These are phyloP conservation scores for Schoenoplectus tabernaemontani DNA, from an alignment of 202 grass and related monocot genomes.

Conservation along the genomic window DNA sequence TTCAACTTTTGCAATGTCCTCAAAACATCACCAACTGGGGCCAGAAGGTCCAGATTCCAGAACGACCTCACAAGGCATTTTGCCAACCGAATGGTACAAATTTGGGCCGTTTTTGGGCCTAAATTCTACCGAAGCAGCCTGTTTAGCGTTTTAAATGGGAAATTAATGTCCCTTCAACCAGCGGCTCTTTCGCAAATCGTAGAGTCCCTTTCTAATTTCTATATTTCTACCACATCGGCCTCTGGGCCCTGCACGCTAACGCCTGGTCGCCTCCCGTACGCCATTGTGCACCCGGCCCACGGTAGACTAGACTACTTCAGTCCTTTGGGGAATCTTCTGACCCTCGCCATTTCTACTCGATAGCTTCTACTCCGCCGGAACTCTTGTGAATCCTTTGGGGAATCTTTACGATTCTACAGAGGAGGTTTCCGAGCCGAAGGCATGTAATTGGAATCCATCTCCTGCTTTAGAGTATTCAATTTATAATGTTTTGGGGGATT, in stretches of 20 bases:
- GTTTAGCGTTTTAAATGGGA: too few relatives aligned
- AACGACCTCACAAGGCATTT: too few relatives aligned
- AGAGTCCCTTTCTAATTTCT: too few relatives aligned
- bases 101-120: too few relatives aligned
- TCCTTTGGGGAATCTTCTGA: constrained; percentile 16
- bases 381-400: constrained; percentile 15
- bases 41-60: too few relatives aligned
- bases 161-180: too few relatives aligned
- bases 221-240: too few relatives aligned
- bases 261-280: background rate
- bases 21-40: too few relatives aligned
- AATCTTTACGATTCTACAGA: constrained; percentile 15
- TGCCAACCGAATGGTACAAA: too few relatives aligned
- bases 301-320: background rate
- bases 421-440: constrained; percentile 16
- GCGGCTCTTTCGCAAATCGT: too few relatives aligned
- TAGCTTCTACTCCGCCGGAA: background rate
- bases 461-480: background rate
- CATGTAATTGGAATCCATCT: background rate
- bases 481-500: constrained; percentile 5
- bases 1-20: too few relatives aligned
- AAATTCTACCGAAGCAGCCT: too few relatives aligned
- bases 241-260: background rate
- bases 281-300: background rate
- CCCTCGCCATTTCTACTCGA: constrained; percentile 7